Conservation (phyloP, 345 rosid species). For the Brassica incana region DNA sequence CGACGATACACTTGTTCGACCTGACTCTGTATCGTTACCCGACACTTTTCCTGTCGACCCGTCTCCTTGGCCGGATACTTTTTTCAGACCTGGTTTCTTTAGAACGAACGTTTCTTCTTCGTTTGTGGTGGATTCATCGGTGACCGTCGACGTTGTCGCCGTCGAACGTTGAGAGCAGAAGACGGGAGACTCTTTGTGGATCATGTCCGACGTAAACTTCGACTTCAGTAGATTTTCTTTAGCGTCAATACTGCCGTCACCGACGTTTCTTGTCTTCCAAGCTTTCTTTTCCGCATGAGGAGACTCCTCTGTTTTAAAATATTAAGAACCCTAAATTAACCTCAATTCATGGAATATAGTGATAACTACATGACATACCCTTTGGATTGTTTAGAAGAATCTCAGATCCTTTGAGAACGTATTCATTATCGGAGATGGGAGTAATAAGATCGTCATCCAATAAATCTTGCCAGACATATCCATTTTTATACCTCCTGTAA, state of each 20-base stretch:
- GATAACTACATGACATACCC: constrained; percentile 26
- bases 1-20: constrained; percentile 27
- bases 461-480: constrained; percentile 86
- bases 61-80: not conserved
- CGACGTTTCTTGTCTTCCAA: constrained; percentile 16
- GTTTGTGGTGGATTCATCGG: constrained; percentile 41
- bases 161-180: constrained; percentile 43
- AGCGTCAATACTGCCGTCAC: not conserved
- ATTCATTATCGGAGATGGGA: constrained; percentile 72
- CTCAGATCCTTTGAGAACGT: constrained; percentile 71
- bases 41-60: not conserved
- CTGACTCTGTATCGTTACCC: constrained; percentile 12
- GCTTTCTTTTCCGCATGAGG: constrained; percentile 19
- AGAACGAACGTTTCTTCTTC: constrained; percentile 30
- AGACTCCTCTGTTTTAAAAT: constrained; percentile 31
- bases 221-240: constrained; percentile 24
- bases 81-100: constrained; percentile 4
- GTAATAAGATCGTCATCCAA: constrained; percentile 71
- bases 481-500: constrained; percentile 61
- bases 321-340: not conserved
- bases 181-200: constrained; percentile 39
- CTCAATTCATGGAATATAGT: not conserved
- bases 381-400: constrained; percentile 27
- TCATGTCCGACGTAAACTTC: constrained; percentile 6
- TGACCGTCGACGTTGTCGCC: constrained; percentile 38